These are phyloP conservation scores for Gossypium ekmanianum DNA, from an alignment of 345 rosid species.

Conservation along the genomic window DNA sequence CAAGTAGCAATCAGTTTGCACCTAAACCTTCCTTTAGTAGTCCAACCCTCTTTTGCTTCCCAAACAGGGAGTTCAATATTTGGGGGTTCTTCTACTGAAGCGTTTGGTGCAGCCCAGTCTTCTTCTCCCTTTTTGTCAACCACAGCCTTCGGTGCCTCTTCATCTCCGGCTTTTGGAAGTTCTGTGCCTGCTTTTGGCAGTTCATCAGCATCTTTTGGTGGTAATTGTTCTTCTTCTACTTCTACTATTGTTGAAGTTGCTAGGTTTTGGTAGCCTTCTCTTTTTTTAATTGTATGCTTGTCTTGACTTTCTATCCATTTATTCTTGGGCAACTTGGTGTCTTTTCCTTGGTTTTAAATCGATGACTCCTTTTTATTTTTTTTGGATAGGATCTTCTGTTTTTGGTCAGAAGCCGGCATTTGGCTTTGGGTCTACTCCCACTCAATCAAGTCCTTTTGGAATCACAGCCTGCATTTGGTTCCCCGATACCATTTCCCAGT, in stretches of 20 bases:
- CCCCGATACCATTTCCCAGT: conserved; percentile 55
- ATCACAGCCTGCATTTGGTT: conserved; percentile 74
- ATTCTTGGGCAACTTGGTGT: background rate
- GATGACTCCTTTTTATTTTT: background rate
- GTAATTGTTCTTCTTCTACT: conserved; percentile 52
- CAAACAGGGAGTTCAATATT: conserved; percentile 74
- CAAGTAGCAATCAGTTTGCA: conserved; percentile 61
- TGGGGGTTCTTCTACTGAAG: conserved; percentile 87
- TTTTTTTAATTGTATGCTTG: background rate
- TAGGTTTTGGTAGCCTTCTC: background rate
- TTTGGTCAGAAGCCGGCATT: conserved; percentile 79
- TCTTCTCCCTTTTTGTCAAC: conserved; percentile 67
- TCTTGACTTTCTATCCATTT: background rate
- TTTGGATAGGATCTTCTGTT: conserved; percentile 46
- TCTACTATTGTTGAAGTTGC: conserved; percentile 39
- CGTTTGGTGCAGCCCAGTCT: conserved; percentile 66
- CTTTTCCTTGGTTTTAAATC: background rate
- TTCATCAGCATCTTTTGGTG: conserved; percentile 67
- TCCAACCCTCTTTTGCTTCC: conserved; percentile 66
- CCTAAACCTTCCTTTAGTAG: conserved; percentile 60
- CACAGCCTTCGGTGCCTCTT: conserved; percentile 67
- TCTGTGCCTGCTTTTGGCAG: conserved; percentile 61
- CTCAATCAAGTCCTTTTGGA: conserved; percentile 64
- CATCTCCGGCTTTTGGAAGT: conserved; percentile 70
- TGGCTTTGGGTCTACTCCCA: conserved; percentile 66